Evolutionary conservation across 2,329 filamentous ascomycete species (phyloP).

Genomic region (Colletotrichum tabaci): DNA sequence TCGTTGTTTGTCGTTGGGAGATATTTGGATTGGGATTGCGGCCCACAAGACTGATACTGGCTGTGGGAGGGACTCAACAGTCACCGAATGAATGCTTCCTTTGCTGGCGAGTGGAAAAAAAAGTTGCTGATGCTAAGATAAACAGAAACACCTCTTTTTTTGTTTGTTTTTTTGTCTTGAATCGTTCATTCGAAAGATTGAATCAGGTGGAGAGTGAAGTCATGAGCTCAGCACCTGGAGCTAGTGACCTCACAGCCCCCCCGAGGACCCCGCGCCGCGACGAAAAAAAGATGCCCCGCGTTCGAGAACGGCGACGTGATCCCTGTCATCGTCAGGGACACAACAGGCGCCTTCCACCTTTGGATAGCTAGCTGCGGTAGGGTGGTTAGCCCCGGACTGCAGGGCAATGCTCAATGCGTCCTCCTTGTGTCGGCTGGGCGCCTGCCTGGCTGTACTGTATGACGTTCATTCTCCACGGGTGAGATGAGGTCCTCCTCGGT

Average conservation of each 20-base stretch:
- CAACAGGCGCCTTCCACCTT: background rate
- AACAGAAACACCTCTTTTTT: no score
- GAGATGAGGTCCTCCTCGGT: background rate
- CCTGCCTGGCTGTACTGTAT: background rate
- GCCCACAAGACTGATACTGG: background rate
- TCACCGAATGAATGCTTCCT: background rate
- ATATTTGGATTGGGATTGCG: background rate
- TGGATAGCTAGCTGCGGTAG: background rate
- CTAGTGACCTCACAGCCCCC: background rate
- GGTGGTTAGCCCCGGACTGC: background rate
- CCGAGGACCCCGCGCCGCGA: slow-evolving; percentile 30
- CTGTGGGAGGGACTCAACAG: background rate
- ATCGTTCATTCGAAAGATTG: background rate
- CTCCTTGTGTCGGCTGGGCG: background rate
- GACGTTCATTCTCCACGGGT: background rate
- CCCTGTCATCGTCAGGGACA: slow-evolving; percentile 18
- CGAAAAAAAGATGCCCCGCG: slow-evolving; percentile 19
- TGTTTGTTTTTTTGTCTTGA: no score
- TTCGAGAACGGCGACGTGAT: slow-evolving; percentile 25
- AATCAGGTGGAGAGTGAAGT: slow-evolving; percentile 16
- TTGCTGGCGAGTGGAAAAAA: no score
- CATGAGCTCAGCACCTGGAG: slow-evolving; percentile 4
- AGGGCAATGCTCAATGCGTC: background rate
- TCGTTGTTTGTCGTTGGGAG: background rate
- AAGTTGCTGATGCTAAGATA: no score